phyloP scores from a whole-genome alignment of 441 rosid genomes.

The Syzygium malaccense region DNA sequence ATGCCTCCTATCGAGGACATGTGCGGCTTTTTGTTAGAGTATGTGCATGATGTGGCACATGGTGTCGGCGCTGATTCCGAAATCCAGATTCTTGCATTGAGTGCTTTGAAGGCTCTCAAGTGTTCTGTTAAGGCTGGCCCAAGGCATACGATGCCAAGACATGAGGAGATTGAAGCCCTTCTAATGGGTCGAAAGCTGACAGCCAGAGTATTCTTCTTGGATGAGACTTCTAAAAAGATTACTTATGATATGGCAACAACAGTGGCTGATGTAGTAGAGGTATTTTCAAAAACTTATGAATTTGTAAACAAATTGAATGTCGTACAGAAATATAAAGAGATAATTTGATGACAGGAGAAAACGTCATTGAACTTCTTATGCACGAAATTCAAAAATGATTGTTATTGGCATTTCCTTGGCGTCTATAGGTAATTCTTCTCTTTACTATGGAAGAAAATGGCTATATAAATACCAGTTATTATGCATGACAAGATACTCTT shows the following conservation, averaged over 20 bases:
- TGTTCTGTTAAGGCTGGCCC: slow-evolving; percentile 97
- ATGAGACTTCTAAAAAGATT: slow-evolving; percentile 96
- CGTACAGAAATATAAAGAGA: too few relatives aligned
- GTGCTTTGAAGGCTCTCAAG: slow-evolving; percentile 78
- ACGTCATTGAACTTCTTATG: too few relatives aligned
- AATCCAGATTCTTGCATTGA: slow-evolving; percentile 67
- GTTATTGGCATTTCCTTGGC: too few relatives aligned
- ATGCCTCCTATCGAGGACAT: slow-evolving; percentile 99
- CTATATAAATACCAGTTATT: too few relatives aligned
- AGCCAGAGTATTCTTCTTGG: slow-evolving; percentile 87
- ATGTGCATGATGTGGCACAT: slow-evolving; percentile 35
- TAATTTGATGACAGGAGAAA: too few relatives aligned
- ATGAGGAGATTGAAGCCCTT: slow-evolving; percentile 94
- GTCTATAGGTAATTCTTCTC: too few relatives aligned
- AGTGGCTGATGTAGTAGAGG: slow-evolving; percentile 95
- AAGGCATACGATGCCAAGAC: slow-evolving; percentile 77
- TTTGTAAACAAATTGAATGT: too few relatives aligned
- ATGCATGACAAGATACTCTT: too few relatives aligned
- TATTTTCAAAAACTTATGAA: slow-evolving; percentile 9
- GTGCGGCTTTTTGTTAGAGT: slow-evolving; percentile 35
- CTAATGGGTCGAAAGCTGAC: slow-evolving; percentile 81
- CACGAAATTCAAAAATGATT: too few relatives aligned
- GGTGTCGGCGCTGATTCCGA: slow-evolving; percentile 60
- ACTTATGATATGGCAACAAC: slow-evolving; percentile 92
- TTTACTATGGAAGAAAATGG: too few relatives aligned